These are phyloP conservation scores for Dactylella cylindrospora DNA, from an alignment of 2,329 filamentous ascomycete genomes.

Conservation along the genomic window DNA sequence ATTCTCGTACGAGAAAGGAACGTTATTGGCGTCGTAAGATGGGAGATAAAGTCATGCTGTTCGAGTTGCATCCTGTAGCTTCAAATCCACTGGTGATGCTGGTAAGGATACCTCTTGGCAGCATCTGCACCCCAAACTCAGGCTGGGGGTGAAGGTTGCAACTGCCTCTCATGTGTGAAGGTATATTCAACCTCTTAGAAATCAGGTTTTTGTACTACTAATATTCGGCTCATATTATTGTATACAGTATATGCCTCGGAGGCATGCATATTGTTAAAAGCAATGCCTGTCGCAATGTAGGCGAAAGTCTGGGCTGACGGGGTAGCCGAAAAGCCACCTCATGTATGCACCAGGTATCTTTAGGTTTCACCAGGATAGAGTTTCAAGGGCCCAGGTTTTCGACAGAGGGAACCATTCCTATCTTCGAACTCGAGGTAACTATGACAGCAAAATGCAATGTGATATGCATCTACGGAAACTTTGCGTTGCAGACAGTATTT, in stretches of 20 bases:
- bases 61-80: neutral
- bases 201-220: slow-evolving; percentile 30
- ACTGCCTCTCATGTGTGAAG: neutral
- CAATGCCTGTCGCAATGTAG: too few species aligned
- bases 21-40: neutral
- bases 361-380: too few species aligned
- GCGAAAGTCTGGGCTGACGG: slow-evolving; percentile 11
- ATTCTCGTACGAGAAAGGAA: slow-evolving; percentile 36
- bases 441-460: neutral
- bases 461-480: slow-evolving; percentile 10
- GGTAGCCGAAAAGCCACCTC: slow-evolving; percentile 4
- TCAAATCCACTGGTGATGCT: neutral
- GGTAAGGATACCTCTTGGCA: slow-evolving; percentile 15
- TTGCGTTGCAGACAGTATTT: slow-evolving; percentile 21
- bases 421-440: neutral
- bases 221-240: too few species aligned
- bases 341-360: too few species aligned
- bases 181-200: slow-evolving; percentile 5
- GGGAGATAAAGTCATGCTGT: slow-evolving; percentile 6
- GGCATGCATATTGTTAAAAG: too few species aligned
- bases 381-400: too few species aligned
- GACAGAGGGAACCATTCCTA: too few species aligned
- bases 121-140: slow-evolving; percentile 3
- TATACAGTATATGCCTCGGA: too few species aligned
- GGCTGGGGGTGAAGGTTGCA: neutral